Evolutionary conservation across 305 asterid species (phyloP).

Genomic region (Solanum hybrid): DNA sequence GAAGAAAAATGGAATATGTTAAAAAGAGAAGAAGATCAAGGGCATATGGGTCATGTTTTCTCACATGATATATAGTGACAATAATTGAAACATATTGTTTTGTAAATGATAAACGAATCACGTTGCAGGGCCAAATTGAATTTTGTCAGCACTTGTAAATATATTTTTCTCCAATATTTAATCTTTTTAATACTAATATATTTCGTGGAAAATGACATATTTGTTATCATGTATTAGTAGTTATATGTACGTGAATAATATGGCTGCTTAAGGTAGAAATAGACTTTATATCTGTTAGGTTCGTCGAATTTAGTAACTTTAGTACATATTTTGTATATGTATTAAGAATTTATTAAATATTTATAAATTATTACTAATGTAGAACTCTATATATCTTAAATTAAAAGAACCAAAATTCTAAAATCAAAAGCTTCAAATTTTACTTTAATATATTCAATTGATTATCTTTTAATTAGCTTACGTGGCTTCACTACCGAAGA

Average conservation of each 20-base stretch:
- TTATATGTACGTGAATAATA: neutral
- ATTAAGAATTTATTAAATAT: neutral
- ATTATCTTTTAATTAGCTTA: neutral
- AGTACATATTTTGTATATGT: neutral
- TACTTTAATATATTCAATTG: neutral
- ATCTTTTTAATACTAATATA: neutral
- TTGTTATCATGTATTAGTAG: neutral
- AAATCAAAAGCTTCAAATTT: neutral
- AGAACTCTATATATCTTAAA: neutral
- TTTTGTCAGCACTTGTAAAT: neutral
- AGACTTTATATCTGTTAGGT: neutral
- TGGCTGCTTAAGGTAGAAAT: neutral
- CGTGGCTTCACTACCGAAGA: neutral
- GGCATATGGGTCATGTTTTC: conserved; percentile 1
- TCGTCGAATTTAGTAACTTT: neutral
- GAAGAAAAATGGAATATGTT: conserved; percentile 4
- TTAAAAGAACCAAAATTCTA: neutral
- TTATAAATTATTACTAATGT: neutral
- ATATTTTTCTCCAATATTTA: neutral
- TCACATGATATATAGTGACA: neutral
- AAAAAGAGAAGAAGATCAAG: neutral
- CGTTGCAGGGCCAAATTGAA: neutral
- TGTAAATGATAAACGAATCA: neutral
- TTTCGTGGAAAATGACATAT: neutral
- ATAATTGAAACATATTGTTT: neutral